Base-by-base conservation (phyloP, 805 yeast species). In the Candida hispaniensis region DNA sequence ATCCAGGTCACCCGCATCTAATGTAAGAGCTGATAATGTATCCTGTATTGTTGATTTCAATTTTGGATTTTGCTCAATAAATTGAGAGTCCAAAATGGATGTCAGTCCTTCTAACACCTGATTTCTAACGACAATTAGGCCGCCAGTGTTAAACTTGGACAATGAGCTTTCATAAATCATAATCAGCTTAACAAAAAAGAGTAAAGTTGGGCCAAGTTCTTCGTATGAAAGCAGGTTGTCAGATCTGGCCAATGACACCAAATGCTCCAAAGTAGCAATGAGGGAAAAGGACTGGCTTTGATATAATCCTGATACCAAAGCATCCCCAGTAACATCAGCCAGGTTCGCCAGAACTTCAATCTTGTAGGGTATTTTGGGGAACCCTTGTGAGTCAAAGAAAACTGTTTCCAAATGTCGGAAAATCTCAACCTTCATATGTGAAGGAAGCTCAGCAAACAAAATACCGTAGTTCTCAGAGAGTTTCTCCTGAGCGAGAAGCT, bases 301-400 rank as follows among this genome's bases (percentile, higher is more conserved):
- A 17, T 39, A 36, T 12, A 44, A 24, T 10, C 38, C 40, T 12
- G 44, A 41, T 10, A 40, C 32, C 7, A 39, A 41, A 8, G 43
- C 39, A 28, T 47, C 49, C 3, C 48, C 47, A 13, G 43, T 20
- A 1, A 51, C 50, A 39, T 48, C 54, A 2, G 48, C 41, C 16
- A 49, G 38, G 12, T 30, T 35, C 7, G 19, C 34, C 23, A 34
- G 20, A 7, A 26, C n/a, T 14, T 10, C 14, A 5, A 23, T n/a
- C 13, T 16, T 27, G 18, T 28, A 14, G 15, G 18, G 17, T 5
- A 44, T 41, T 12, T 33, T 15, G 14, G 54, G 51, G 25, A 46
- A 49, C 7, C 43, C 29, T 7, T 40, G 30, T n/a, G 50, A 42
- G 9, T 41, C 27, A 7, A 48, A 30, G 23, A 46, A 49, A 5